A percentile compares a stretch with the other conserved stretches of the same genome.
These are phyloP conservation scores for Volvox carteri DNA, from an alignment of 163 green algal species.

Conservation along the genomic window DNA sequence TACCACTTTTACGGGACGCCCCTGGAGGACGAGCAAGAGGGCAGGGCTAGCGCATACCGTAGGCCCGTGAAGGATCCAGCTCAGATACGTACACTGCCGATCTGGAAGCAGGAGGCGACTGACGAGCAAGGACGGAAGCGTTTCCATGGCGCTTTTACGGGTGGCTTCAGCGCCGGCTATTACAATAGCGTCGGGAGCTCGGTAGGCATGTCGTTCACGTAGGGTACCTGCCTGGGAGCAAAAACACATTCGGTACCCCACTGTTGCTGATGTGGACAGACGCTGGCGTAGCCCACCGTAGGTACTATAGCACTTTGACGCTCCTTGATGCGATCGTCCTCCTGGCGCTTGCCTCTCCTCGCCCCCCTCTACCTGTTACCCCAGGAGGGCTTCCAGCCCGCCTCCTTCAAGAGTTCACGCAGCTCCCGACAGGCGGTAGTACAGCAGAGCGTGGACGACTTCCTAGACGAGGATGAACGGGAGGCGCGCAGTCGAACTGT, in stretches of 20 bases:
- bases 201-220: slow-evolving; percentile 56
- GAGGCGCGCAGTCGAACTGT: slow-evolving; percentile 74
- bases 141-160: slow-evolving; percentile 98
- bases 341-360: too few relatives aligned
- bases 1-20: slow-evolving; percentile 82
- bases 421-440: slow-evolving; percentile 46
- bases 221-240: background rate
- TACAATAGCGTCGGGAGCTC: slow-evolving; percentile 95
- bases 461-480: slow-evolving; percentile 95
- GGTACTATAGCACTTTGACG: too few relatives aligned
- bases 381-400: slow-evolving; percentile 79
- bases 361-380: too few relatives aligned
- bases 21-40: slow-evolving; percentile 74
- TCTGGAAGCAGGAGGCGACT: slow-evolving; percentile 85
- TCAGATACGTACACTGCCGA: slow-evolving; percentile 58
- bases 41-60: slow-evolving; percentile 54
- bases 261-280: too few relatives aligned
- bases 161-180: slow-evolving; percentile 95
- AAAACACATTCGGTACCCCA: too few relatives aligned
- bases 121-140: slow-evolving; percentile 83
- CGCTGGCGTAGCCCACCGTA: too few relatives aligned
- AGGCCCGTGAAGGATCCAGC: slow-evolving; percentile 63
- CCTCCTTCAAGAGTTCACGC: slow-evolving; percentile 76
- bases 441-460: slow-evolving; percentile 87
- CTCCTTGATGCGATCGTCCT: too few relatives aligned